phyloP scores from a whole-genome alignment of 192 early-diverging fungal genomes.

The Backusella tarrabulga region DNA sequence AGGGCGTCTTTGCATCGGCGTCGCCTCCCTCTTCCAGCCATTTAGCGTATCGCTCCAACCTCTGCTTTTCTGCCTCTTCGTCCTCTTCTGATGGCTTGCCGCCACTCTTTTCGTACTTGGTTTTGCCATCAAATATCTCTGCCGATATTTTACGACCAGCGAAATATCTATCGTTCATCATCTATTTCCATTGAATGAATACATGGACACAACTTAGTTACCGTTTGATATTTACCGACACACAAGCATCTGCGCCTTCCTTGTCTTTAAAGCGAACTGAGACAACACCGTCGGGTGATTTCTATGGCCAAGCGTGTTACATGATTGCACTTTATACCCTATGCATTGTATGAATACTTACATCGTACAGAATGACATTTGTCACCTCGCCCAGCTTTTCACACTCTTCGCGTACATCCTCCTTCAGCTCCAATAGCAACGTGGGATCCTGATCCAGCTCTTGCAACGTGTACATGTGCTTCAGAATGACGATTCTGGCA shows the following conservation, averaged over 20 bases:
- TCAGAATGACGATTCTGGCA: constrained; percentile 83
- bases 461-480: constrained; percentile 90
- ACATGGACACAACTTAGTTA: not conserved
- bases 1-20: not conserved
- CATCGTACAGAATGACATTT: constrained; percentile 93
- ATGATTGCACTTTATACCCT: not conserved
- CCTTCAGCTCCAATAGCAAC: constrained; percentile 86
- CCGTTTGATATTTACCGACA: constrained; percentile 59
- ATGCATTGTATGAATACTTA: constrained; percentile 41
- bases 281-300: constrained; percentile 79
- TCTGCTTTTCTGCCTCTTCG: constrained; percentile 71
- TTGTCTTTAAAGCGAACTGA: constrained; percentile 86
- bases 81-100: constrained; percentile 52
- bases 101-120: constrained; percentile 65
- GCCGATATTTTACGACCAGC: constrained; percentile 79
- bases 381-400: constrained; percentile 93
- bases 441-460: constrained; percentile 91
- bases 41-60: constrained; percentile 83
- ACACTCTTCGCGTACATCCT: constrained; percentile 92
- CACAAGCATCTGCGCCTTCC: constrained; percentile 75
- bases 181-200: constrained; percentile 40
- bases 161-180: constrained; percentile 92
- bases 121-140: constrained; percentile 79
- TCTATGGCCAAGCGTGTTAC: constrained; percentile 38
- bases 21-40: constrained; percentile 71